phyloP scores from a whole-genome alignment of 2,329 filamentous ascomycete species.

The Neofusicoccum kwambonambiense region DNA sequence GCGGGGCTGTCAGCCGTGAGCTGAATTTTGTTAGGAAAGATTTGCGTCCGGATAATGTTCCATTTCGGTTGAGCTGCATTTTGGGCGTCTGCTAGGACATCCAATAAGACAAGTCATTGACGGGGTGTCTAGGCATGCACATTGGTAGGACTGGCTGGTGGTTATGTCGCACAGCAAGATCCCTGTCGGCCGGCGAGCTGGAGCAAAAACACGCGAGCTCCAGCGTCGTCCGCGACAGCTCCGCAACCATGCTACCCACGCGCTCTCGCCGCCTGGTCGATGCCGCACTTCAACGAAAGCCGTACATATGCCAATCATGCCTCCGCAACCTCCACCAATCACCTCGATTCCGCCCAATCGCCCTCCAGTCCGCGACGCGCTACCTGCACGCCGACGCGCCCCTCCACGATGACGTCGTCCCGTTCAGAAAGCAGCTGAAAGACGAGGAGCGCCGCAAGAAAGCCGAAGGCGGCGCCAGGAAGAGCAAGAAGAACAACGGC shows the following conservation, averaged over 20 bases:
- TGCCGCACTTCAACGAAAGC: neutral
- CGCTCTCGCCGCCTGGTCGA: neutral
- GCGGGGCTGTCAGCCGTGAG: too few relatives aligned
- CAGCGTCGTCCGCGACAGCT: neutral
- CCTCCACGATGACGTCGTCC: constrained; percentile 26
- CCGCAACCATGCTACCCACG: constrained; percentile 12
- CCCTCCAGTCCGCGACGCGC: neutral
- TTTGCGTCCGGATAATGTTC: too few relatives aligned
- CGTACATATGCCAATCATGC: constrained; percentile 14
- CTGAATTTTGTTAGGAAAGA: too few relatives aligned
- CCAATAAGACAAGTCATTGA: too few relatives aligned
- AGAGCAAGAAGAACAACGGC: constrained; percentile 5
- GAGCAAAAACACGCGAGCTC: constrained; percentile 5
- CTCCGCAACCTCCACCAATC: neutral
- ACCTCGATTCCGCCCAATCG: neutral
- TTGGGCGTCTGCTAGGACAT: too few relatives aligned
- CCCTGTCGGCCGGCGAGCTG: neutral
- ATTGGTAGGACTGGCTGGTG: too few relatives aligned
- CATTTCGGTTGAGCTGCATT: too few relatives aligned
- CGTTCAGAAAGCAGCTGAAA: constrained; percentile 39
- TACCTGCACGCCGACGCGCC: neutral
- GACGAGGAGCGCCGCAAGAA: constrained; percentile 37
- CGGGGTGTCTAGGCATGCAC: too few relatives aligned
- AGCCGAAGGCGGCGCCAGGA: constrained; percentile 22
- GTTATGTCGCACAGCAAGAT: too few relatives aligned